Evolutionary conservation across 176 grass and related monocot genomes (phyloP).

Genomic region (Zizania latifolia): DNA sequence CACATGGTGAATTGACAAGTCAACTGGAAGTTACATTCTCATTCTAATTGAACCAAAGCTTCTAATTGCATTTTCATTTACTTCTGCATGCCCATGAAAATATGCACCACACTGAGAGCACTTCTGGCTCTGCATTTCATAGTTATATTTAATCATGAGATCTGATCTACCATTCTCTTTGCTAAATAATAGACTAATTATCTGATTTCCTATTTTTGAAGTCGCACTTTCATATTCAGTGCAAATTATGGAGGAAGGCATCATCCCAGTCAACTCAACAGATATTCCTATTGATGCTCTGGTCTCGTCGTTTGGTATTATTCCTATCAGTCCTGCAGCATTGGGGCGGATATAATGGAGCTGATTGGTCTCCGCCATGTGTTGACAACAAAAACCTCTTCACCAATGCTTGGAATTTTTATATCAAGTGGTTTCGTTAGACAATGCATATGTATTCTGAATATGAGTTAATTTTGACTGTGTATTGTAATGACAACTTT

Average conservation of each 20-base stretch:
- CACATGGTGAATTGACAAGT: neutral
- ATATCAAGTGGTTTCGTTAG: neutral
- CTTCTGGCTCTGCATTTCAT: neutral
- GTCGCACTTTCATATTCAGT: conserved; percentile 77
- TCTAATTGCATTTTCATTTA: neutral
- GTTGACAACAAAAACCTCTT: neutral
- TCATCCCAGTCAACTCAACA: conserved; percentile 55
- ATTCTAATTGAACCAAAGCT: neutral
- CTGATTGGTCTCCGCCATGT: neutral
- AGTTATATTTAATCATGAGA: neutral
- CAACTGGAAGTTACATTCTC: neutral
- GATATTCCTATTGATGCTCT: conserved; percentile 78
- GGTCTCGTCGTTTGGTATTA: conserved; percentile 53
- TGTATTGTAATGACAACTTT: neutral
- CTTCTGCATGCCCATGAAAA: neutral
- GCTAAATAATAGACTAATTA: neutral
- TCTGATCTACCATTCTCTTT: neutral
- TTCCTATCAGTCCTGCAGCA: conserved; percentile 56
- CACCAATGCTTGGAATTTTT: neutral
- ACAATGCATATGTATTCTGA: neutral
- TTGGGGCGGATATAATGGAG: conserved; percentile 41
- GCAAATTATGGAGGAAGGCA: conserved; percentile 70
- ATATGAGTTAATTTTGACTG: neutral
- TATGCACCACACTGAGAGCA: neutral
- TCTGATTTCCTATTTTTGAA: conserved; percentile 34